Evolutionary conservation across 495 filamentous ascomycete genomes (phyloP).

Genomic region (Aspergillus campestris): DNA sequence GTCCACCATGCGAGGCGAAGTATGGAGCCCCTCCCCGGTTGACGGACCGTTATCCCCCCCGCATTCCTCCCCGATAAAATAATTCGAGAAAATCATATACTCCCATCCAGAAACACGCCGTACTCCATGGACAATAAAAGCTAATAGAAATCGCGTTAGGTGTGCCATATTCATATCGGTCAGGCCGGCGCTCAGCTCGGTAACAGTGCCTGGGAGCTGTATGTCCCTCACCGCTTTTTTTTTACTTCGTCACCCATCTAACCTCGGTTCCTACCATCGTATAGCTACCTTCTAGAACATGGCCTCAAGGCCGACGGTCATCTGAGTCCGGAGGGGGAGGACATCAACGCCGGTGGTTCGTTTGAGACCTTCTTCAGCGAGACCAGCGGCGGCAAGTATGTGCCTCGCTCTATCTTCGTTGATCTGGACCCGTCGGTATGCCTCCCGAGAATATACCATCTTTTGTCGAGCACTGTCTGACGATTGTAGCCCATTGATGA

Average conservation of each 20-base stretch:
- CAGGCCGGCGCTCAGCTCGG: slow-evolving; percentile 91
- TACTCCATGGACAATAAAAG: too few species aligned
- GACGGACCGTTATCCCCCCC: slow-evolving; percentile 11
- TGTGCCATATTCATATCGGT: slow-evolving; percentile 86
- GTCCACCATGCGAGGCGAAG: slow-evolving; percentile 29
- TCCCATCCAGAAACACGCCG: too few species aligned
- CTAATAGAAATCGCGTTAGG: slow-evolving; percentile 35
- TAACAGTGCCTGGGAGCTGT: slow-evolving; percentile 94
- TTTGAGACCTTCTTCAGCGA: slow-evolving; percentile 91
- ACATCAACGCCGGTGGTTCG: slow-evolving; percentile 56
- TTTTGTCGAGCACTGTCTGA: slow-evolving; percentile 4
- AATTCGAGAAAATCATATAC: not conserved
- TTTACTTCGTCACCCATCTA: not conserved
- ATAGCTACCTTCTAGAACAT: slow-evolving; percentile 84
- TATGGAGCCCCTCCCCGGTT: slow-evolving; percentile 10
- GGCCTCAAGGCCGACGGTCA: slow-evolving; percentile 72
- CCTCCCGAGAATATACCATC: not conserved
- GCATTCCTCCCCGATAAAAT: slow-evolving; percentile 9
- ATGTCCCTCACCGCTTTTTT: slow-evolving; percentile 45
- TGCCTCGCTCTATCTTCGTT: slow-evolving; percentile 82
- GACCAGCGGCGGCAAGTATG: slow-evolving; percentile 78
- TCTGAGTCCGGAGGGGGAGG: slow-evolving; percentile 53
- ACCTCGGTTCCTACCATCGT: not conserved
- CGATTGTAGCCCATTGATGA: slow-evolving; percentile 66
- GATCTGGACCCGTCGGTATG: slow-evolving; percentile 79